Conservation (phyloP, 2,329 filamentous ascomycete genomes). For the Alternaria gansuensis region DNA sequence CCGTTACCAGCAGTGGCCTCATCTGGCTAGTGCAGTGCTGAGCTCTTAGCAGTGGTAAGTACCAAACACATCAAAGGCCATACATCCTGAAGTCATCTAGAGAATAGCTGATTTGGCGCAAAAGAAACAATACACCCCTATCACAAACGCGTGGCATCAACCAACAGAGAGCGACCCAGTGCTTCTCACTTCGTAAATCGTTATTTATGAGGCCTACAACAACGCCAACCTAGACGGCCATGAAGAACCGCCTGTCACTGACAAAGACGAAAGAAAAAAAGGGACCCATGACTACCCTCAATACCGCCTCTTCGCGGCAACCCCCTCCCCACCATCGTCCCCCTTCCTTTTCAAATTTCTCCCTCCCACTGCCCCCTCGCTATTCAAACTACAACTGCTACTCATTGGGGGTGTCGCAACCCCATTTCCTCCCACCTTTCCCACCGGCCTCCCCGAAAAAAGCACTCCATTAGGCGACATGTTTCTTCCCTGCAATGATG, state of each 20-base stretch:
- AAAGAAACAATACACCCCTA: too few relatives aligned
- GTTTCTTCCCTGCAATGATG: slow-evolving; percentile 2
- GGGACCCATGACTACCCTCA: slow-evolving; percentile 19
- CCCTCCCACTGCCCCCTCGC: slow-evolving; percentile 22
- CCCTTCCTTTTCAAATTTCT: slow-evolving; percentile 46
- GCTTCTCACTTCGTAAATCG: neutral
- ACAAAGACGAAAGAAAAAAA: neutral
- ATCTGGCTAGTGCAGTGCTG: too few relatives aligned
- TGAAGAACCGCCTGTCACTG: neutral
- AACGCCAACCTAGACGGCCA: neutral
- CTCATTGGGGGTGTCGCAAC: slow-evolving; percentile 43
- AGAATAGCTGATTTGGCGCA: too few relatives aligned
- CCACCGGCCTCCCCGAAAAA: slow-evolving; percentile 12
- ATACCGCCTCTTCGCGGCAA: slow-evolving; percentile 31
- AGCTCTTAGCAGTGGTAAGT: too few relatives aligned
- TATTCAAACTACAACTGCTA: slow-evolving; percentile 37
- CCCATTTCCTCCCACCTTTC: neutral
- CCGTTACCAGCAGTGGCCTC: too few relatives aligned
- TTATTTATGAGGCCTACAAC: neutral
- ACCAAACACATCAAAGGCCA: too few relatives aligned
- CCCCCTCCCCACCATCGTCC: slow-evolving; percentile 26
- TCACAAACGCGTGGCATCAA: too few relatives aligned
- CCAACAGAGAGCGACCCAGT: neutral
- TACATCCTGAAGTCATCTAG: neutral
- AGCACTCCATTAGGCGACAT: slow-evolving; percentile 6